phyloP scores from a whole-genome alignment of 345 rosid genomes.

The Viola odorata region DNA sequence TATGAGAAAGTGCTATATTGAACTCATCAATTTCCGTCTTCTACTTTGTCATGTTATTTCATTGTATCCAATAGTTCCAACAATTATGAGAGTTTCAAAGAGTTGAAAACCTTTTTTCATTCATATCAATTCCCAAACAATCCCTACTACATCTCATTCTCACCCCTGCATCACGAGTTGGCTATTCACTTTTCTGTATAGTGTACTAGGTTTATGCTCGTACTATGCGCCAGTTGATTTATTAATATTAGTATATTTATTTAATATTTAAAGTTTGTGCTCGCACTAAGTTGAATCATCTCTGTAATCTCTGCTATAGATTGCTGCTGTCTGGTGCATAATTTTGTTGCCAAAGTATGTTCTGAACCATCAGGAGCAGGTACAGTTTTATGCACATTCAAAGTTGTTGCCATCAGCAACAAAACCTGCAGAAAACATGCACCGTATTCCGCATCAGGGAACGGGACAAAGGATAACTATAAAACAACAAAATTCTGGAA shows the following conservation, averaged over 20 bases:
- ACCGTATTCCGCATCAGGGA: neutral
- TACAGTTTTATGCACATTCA: conserved; percentile 41
- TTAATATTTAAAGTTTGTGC: neutral
- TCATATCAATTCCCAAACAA: conserved; percentile 78
- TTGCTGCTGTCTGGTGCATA: conserved; percentile 75
- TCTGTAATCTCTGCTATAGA: conserved; percentile 82
- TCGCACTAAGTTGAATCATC: conserved; percentile 81
- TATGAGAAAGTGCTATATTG: no score
- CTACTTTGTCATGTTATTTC: no score
- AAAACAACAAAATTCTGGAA: no score
- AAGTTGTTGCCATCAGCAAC: conserved; percentile 80
- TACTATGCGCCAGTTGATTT: no score
- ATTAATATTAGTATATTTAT: neutral
- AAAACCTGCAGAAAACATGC: conserved; percentile 44
- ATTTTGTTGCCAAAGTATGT: conserved; percentile 38
- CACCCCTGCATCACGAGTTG: neutral
- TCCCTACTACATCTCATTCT: conserved; percentile 64
- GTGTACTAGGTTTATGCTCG: no score
- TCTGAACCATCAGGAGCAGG: conserved; percentile 25
- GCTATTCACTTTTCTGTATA: no score
- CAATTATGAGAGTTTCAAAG: no score
- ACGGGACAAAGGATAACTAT: neutral
- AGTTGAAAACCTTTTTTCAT: conserved; percentile 79
- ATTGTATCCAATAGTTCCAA: no score
- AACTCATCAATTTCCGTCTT: no score